Base-by-base conservation (phyloP, 2,329 filamentous ascomycete genomes). In the Claviceps spartinae region DNA sequence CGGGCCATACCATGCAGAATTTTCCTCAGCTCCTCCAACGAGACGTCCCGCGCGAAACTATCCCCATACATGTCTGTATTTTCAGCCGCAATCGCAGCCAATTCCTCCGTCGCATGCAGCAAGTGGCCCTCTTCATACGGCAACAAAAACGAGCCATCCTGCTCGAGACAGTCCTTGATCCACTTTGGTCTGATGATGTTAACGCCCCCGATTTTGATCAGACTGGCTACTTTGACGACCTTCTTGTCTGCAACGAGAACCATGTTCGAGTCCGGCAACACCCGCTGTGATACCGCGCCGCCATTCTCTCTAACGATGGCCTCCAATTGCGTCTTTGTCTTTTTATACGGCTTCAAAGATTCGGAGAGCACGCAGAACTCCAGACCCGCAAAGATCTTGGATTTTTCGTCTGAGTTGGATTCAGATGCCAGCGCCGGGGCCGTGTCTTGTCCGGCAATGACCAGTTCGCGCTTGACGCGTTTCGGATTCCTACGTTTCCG, bases 301-400 rank as follows among this genome's bases (percentile, higher is more conserved):
- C 91, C 91, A 55, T 96, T 82, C 5, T 82, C 78, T 65, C 93
- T 95, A 60, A 97, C 78, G 1, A 95, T 67, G 8, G 79, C 73
- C 65, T 97, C 90, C 1, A 98, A 71, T 56, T 94, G 83, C 0
- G 77, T 72, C 65, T 95, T 96, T 5, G 77, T 77, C 64, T 81
- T 88, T 67, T 87, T 93, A 24, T 73, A 69, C 0, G 88, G 86
- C 43, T 77, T 73, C 1, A 75, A 63, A 30, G 84, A 82, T 50
- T 94, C 89, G 1, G 85, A 90, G 62, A 96, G 77, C 20, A 97
- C 78, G 69, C 82, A 94, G 63, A 96, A 95, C 42, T 80, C 83
- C 14, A 93, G 67, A 0, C 86, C 85, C 8, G 82, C 73, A 58
- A 96, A 95, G 0, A 94, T 64, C 45, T 79, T 76, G 0, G 80